These are phyloP conservation scores for Colletotrichum somersetense DNA, from an alignment of 2,329 filamentous ascomycete genomes.

Conservation along the genomic window DNA sequence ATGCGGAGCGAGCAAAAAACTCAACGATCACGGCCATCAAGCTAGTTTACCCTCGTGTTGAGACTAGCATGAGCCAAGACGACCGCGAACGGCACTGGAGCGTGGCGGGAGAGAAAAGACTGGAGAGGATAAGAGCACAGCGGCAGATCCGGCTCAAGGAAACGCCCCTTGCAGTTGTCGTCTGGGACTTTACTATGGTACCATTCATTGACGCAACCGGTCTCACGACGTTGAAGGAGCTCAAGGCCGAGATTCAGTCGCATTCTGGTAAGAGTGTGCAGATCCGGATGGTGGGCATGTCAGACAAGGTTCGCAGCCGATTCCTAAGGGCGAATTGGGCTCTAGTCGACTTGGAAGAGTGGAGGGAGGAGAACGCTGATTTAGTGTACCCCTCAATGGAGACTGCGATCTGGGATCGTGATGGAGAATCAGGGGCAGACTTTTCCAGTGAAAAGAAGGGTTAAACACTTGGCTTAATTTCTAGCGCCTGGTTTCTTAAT, in stretches of 20 bases:
- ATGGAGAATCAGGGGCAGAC: conserved; percentile 27
- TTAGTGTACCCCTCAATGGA: conserved; percentile 38
- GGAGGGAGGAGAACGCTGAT: conserved; percentile 38
- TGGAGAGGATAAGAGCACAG: conserved; percentile 59
- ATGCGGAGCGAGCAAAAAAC: conserved; percentile 59
- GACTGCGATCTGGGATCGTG: conserved; percentile 38
- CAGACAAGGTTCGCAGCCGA: conserved; percentile 55
- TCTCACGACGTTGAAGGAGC: conserved; percentile 61
- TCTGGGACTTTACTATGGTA: conserved; percentile 66
- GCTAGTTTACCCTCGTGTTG: conserved; percentile 51
- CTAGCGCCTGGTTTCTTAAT: neutral
- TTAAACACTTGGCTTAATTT: neutral
- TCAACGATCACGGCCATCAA: conserved; percentile 60
- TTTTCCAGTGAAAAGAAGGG: conserved; percentile 26
- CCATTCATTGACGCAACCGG: conserved; percentile 68
- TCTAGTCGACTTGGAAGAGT: conserved; percentile 34
- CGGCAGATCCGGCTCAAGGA: conserved; percentile 48
- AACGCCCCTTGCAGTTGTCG: conserved; percentile 58
- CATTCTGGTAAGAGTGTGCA: conserved; percentile 62
- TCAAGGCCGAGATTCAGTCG: conserved; percentile 62
- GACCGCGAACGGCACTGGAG: conserved; percentile 65
- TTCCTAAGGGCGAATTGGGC: conserved; percentile 56
- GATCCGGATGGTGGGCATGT: conserved; percentile 64
- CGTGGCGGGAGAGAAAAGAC: conserved; percentile 62
- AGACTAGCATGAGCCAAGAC: conserved; percentile 48